phyloP scores from a whole-genome alignment of 2,329 filamentous ascomycete genomes.

The Ophiostoma pallidulum region DNA sequence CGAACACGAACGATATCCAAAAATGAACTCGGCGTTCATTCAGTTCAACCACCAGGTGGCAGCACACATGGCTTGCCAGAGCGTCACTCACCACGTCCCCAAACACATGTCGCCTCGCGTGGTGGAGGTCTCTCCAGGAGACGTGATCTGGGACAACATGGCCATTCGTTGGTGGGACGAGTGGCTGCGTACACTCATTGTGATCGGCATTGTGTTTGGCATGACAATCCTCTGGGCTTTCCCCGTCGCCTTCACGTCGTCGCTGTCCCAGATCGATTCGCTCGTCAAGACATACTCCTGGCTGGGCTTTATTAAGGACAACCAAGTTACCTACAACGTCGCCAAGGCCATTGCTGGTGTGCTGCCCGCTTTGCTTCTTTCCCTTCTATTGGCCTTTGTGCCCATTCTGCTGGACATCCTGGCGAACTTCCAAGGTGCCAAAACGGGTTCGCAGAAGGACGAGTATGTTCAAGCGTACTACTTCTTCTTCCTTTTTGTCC shows the following conservation, averaged over 20 bases:
- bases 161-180: constrained; percentile 89
- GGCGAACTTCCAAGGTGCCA: constrained; percentile 64
- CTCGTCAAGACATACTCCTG: constrained; percentile 56
- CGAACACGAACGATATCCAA: constrained; percentile 72
- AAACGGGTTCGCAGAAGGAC: constrained; percentile 69
- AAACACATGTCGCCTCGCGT: constrained; percentile 87
- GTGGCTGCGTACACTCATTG: constrained; percentile 61
- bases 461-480: constrained; percentile 88
- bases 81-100: constrained; percentile 80
- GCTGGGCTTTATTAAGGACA: constrained; percentile 58
- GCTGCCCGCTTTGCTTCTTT: constrained; percentile 67
- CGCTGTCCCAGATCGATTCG: constrained; percentile 65
- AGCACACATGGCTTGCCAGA: constrained; percentile 95
- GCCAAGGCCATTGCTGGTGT: constrained; percentile 68
- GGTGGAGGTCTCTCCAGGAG: constrained; percentile 87
- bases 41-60: constrained; percentile 98
- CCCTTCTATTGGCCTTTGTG: constrained; percentile 68
- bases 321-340: constrained; percentile 51
- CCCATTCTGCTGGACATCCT: constrained; percentile 70
- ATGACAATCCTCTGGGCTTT: constrained; percentile 87
- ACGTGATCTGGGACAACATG: constrained; percentile 97
- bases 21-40: constrained; percentile 95
- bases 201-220: constrained; percentile 55
- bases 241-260: constrained; percentile 79
- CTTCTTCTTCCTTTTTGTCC: constrained; percentile 88